Evolutionary conservation across 768 basidiomycete genomes (phyloP).

Genomic region (Dentipellis sp.): DNA sequence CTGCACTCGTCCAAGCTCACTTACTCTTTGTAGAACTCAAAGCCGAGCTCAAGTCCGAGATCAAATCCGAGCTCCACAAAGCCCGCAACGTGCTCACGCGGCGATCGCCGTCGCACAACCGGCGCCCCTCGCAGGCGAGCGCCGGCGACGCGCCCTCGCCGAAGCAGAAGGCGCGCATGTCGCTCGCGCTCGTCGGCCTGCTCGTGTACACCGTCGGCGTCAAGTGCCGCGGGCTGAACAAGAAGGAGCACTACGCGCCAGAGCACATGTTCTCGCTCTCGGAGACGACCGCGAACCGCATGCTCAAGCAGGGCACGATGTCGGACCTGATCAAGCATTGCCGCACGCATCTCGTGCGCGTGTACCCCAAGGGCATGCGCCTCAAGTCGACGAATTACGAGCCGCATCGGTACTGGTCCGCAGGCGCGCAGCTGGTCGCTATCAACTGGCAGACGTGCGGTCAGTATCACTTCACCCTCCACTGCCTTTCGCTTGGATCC

Average conservation of each 20-base stretch:
- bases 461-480: slow-evolving; percentile 26
- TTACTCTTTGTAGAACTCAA: slow-evolving; percentile 15
- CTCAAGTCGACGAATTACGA: slow-evolving; percentile 82
- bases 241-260: slow-evolving; percentile 74
- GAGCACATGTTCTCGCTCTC: slow-evolving; percentile 93
- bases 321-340: slow-evolving; percentile 79
- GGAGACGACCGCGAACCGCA: slow-evolving; percentile 69
- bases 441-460: slow-evolving; percentile 98
- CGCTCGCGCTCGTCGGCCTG: slow-evolving; percentile 57
- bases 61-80: slow-evolving; percentile 32
- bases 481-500: not conserved
- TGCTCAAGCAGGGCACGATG: slow-evolving; percentile 55
- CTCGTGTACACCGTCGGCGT: slow-evolving; percentile 94
- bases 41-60: slow-evolving; percentile 21
- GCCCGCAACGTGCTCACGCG: slow-evolving; percentile 28
- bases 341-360: slow-evolving; percentile 69
- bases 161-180: slow-evolving; percentile 56
- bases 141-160: slow-evolving; percentile 5
- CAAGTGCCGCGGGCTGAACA: slow-evolving; percentile 86
- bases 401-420: slow-evolving; percentile 85
- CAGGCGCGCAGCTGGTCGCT: slow-evolving; percentile 83
- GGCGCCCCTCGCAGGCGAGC: slow-evolving; percentile 7
- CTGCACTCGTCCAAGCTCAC: not conserved
- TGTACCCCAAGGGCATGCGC: slow-evolving; percentile 80
- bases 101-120: slow-evolving; percentile 1